A percentile compares a stretch with the other conserved stretches of the same genome.
phyloP scores from a whole-genome alignment of 2,329 filamentous ascomycete genomes.

The Pezicula radicicola region DNA sequence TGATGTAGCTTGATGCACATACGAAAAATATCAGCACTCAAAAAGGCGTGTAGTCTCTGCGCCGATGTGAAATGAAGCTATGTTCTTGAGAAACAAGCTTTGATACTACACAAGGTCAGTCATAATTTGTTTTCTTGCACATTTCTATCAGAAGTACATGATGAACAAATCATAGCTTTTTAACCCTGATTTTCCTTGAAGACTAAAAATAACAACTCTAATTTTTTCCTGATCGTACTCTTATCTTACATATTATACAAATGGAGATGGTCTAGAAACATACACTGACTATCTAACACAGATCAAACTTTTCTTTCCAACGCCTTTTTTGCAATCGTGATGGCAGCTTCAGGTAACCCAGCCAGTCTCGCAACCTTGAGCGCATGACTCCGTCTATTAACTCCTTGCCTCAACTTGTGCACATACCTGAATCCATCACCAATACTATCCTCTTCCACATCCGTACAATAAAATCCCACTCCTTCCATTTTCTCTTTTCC shows the following conservation, averaged over 20 bases:
- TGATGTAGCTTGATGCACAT: constrained; percentile 20
- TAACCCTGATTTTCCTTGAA: constrained; percentile 36
- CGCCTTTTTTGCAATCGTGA: constrained; percentile 55
- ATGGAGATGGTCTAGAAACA: constrained; percentile 53
- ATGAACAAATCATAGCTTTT: constrained; percentile 35
- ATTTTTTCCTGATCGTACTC: constrained; percentile 35
- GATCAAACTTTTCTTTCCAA: constrained; percentile 33
- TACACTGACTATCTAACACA: constrained; percentile 51
- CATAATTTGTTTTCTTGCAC: constrained; percentile 7
- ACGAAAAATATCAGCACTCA: constrained; percentile 8
- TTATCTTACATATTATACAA: constrained; percentile 6
- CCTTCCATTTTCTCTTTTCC: constrained; percentile 42
- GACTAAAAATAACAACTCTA: constrained; percentile 38
- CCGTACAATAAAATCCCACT: constrained; percentile 70
- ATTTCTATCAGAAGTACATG: constrained; percentile 20
- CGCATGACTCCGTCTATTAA: constrained; percentile 86
- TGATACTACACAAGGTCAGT: constrained; percentile 19
- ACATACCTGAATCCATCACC: constrained; percentile 77
- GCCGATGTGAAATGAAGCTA: constrained; percentile 2
- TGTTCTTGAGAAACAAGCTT: background rate
- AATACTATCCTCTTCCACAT: constrained; percentile 67
- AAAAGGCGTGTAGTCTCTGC: background rate
- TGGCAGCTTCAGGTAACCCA: constrained; percentile 71
- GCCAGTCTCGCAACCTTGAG: constrained; percentile 91
- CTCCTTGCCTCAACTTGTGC: constrained; percentile 75